phyloP scores from a whole-genome alignment of 129 eudicot species.

The Cynara cardunculus region DNA sequence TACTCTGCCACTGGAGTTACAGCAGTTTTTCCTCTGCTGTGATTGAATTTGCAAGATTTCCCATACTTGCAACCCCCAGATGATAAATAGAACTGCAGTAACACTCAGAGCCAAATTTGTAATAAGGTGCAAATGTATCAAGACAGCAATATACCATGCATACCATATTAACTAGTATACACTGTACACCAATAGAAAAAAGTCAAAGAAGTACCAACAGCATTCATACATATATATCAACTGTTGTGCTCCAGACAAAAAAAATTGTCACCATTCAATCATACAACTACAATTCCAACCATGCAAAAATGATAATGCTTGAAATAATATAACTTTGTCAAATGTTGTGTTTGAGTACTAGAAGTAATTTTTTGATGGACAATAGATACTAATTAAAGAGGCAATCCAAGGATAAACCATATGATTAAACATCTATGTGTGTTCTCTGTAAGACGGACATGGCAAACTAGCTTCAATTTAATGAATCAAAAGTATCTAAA shows the following conservation, averaged over 20 bases:
- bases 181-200: not conserved
- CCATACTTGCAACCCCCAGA: slow-evolving; percentile 88
- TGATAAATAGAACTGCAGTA: slow-evolving; percentile 74
- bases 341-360: not conserved
- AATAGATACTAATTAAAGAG: not conserved
- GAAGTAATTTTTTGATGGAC: not conserved
- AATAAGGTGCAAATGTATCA: slow-evolving; percentile 14
- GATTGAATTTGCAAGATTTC: slow-evolving; percentile 70
- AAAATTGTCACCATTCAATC: not conserved
- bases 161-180: slow-evolving; percentile 1
- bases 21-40: slow-evolving; percentile 43
- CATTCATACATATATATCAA: not conserved
- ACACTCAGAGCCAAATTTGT: slow-evolving; percentile 14
- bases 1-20: slow-evolving; percentile 44
- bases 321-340: not conserved
- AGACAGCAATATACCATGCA: not conserved
- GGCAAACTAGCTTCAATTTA: not conserved
- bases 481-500: not conserved
- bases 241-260: not conserved
- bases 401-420: not conserved
- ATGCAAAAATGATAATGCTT: not conserved
- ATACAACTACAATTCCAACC: not conserved
- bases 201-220: not conserved
- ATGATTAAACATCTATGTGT: not conserved
- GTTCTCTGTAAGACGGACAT: not conserved